Conservation (phyloP, 106 monocot genomes). For the Ottelia alismoides region DNA sequence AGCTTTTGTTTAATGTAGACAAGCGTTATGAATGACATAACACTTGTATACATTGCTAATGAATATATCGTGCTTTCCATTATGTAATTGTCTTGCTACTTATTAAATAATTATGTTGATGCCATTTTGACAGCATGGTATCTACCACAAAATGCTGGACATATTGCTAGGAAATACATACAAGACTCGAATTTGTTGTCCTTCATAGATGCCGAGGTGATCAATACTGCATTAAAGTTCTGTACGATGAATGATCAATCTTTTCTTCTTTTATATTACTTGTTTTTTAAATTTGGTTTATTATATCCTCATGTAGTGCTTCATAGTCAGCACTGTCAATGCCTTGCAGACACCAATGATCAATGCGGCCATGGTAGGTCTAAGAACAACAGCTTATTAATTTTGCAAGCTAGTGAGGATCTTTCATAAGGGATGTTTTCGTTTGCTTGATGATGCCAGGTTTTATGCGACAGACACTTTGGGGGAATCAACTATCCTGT, state of each 20-base stretch:
- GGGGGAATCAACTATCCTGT: constrained; percentile 96
- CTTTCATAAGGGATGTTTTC: neutral
- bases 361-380: constrained; percentile 92
- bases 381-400: too few species aligned
- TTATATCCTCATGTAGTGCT: constrained; percentile 49
- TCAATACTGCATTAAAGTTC: neutral
- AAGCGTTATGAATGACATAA: too few species aligned
- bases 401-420: too few species aligned
- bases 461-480: constrained; percentile 95
- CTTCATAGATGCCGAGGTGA: constrained; percentile 99
- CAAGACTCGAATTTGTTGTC: constrained; percentile 72
- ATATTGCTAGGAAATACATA: constrained; percentile 83
- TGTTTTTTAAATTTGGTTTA: neutral
- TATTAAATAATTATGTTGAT: too few species aligned
- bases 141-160: constrained; percentile 93
- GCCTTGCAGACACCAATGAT: constrained; percentile 98
- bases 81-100: too few species aligned
- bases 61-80: too few species aligned
- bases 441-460: constrained; percentile 27
- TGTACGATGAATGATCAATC: neutral
- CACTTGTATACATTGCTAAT: too few species aligned
- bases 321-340: constrained; percentile 96
- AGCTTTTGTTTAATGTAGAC: too few species aligned
- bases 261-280: neutral
- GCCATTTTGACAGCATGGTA: constrained; percentile 54